phyloP scores from a whole-genome alignment of 345 rosid species.

The Cochlearia excelsa region DNA sequence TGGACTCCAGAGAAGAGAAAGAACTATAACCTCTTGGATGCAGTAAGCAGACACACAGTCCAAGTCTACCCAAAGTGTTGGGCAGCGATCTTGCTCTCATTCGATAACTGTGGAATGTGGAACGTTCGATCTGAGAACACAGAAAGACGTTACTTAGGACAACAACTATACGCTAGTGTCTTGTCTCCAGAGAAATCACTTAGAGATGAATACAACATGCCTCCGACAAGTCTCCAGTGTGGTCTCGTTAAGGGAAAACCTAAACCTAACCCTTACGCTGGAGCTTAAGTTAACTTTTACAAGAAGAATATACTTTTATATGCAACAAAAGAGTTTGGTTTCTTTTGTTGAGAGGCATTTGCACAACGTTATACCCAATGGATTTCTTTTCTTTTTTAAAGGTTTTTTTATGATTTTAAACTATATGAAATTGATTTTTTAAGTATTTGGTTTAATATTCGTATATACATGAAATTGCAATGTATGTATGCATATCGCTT shows the following conservation, averaged over 20 bases:
- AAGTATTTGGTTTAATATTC: conserved; percentile 31
- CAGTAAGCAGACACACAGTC: conserved; percentile 76
- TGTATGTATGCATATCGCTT: conserved; percentile 34
- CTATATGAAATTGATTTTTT: conserved; percentile 14
- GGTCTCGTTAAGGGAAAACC: conserved; percentile 51
- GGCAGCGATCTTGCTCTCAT: conserved; percentile 76
- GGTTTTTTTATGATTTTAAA: conserved; percentile 4
- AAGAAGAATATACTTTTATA: background rate
- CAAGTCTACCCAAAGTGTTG: conserved; percentile 87
- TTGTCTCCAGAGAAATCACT: conserved; percentile 66
- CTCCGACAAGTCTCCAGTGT: conserved; percentile 54
- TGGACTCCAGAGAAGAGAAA: conserved; percentile 84
- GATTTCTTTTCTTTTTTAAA: conserved; percentile 16
- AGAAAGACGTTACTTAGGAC: conserved; percentile 73
- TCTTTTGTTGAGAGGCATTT: conserved; percentile 27
- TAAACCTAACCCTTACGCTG: conserved; percentile 63
- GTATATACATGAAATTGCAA: conserved; percentile 23
- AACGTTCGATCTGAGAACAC: conserved; percentile 61
- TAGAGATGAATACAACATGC: conserved; percentile 82
- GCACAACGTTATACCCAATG: conserved; percentile 18
- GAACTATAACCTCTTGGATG: conserved; percentile 73
- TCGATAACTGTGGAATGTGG: conserved; percentile 96
- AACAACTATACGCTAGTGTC: conserved; percentile 68
- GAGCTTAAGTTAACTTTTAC: conserved; percentile 33
- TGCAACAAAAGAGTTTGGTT: conserved; percentile 30